Conservation (phyloP, 345 rosid genomes). For the Linum usitatissimum region DNA sequence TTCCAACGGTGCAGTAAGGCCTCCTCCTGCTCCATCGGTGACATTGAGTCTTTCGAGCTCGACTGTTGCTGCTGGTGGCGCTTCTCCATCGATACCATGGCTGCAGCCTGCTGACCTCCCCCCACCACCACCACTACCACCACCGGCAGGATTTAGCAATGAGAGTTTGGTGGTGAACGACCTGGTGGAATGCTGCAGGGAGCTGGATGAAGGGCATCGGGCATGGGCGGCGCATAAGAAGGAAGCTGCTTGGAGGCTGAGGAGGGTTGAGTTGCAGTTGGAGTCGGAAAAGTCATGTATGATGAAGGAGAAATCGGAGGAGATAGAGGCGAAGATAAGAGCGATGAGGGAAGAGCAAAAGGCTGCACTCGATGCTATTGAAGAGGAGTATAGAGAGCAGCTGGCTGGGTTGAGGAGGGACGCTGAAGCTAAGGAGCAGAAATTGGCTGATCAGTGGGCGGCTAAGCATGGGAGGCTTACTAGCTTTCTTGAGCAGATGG, state of each 20-base stretch:
- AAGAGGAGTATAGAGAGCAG: slow-evolving; percentile 73
- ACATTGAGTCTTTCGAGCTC: slow-evolving; percentile 77
- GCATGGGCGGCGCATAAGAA: slow-evolving; percentile 81
- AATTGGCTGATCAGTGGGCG: slow-evolving; percentile 81
- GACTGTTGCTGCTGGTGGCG: slow-evolving; percentile 31
- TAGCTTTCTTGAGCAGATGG: slow-evolving; percentile 72
- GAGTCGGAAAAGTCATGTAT: slow-evolving; percentile 77
- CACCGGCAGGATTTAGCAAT: slow-evolving; percentile 27
- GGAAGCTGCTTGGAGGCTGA: slow-evolving; percentile 90
- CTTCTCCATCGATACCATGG: slow-evolving; percentile 74
- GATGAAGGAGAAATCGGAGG: slow-evolving; percentile 80
- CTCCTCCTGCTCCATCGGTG: slow-evolving; percentile 56
- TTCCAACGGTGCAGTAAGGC: slow-evolving; percentile 48
- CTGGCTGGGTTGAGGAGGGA: slow-evolving; percentile 57
- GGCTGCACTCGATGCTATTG: slow-evolving; percentile 57
- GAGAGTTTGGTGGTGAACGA: slow-evolving; percentile 55
- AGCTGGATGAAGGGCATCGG: slow-evolving; percentile 80
- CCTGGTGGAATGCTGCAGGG: slow-evolving; percentile 80
- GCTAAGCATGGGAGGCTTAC: slow-evolving; percentile 55
- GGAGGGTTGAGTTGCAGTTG: slow-evolving; percentile 79
- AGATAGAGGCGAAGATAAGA: slow-evolving; percentile 67
- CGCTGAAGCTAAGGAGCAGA: slow-evolving; percentile 84
- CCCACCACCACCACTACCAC: slow-evolving; percentile 26
- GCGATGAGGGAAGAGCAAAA: slow-evolving; percentile 86
- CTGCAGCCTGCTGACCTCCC: slow-evolving; percentile 32